Conservation (phyloP, 2,329 filamentous ascomycete species). For the Ceratocystis papillata region DNA sequence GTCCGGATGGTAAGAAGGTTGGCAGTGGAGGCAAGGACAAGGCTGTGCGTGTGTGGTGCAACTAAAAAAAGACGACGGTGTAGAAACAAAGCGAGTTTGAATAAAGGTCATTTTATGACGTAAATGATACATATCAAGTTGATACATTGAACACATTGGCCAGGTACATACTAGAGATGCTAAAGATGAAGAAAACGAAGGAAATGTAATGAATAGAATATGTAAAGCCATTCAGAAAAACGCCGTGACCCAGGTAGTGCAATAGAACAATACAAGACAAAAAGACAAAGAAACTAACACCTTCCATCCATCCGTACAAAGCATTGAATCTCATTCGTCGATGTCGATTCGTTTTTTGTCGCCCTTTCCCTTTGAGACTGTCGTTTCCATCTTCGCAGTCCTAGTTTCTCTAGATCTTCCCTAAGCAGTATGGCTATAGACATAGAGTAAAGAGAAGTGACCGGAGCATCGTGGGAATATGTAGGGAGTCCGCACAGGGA, state of each 20-base stretch:
- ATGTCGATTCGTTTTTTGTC: neutral
- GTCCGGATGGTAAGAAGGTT: constrained; percentile 76
- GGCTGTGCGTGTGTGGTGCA: constrained; percentile 55
- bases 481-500: neutral
- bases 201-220: constrained; percentile 21
- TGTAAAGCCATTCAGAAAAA: constrained; percentile 24
- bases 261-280: constrained; percentile 24
- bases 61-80: constrained; percentile 34
- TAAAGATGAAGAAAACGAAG: neutral
- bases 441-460: neutral
- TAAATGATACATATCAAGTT: neutral
- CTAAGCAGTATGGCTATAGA: neutral
- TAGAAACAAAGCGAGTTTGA: neutral
- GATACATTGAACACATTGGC: neutral
- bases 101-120: neutral
- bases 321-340: neutral
- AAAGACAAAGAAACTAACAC: constrained; percentile 21
- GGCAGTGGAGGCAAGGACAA: constrained; percentile 92
- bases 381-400: neutral
- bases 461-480: neutral
- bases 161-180: neutral
- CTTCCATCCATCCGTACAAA: constrained; percentile 11
- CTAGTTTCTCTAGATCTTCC: neutral
- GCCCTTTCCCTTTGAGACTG: neutral
- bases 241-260: constrained; percentile 24